Evolutionary conservation across 179 eudicot species (phyloP).

Genomic region (Silene coronaria): DNA sequence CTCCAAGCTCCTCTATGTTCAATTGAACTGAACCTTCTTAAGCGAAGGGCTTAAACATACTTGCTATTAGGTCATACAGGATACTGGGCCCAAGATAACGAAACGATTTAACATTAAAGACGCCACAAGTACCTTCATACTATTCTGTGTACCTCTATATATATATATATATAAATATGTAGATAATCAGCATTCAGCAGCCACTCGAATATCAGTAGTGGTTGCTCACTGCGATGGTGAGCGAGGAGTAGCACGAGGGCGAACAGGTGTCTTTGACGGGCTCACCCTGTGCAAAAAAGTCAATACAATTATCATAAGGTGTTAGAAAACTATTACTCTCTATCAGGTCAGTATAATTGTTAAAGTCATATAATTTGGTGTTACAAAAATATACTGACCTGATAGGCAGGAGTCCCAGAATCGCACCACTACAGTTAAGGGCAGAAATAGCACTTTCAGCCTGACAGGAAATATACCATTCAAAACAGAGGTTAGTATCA

Average conservation of each 20-base stretch:
- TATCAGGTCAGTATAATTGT: no score
- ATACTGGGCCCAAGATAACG: slow-evolving; percentile 45
- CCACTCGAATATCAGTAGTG: slow-evolving; percentile 20
- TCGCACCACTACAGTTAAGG: slow-evolving; percentile 76
- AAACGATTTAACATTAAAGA: slow-evolving; percentile 21
- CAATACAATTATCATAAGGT: background rate
- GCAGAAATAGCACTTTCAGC: slow-evolving; percentile 95
- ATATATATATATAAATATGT: slow-evolving; percentile 23
- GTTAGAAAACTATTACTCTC: background rate
- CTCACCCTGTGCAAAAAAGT: slow-evolving; percentile 56
- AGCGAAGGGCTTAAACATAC: slow-evolving; percentile 15
- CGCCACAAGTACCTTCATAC: slow-evolving; percentile 53
- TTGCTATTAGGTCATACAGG: slow-evolving; percentile 35
- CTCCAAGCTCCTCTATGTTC: slow-evolving; percentile 44
- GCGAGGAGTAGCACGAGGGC: slow-evolving; percentile 66
- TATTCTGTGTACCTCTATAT: slow-evolving; percentile 34
- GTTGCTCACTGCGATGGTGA: slow-evolving; percentile 36
- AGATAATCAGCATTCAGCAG: slow-evolving; percentile 27
- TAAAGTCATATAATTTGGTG: no score
- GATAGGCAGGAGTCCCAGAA: slow-evolving; percentile 75
- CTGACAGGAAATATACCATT: slow-evolving; percentile 35
- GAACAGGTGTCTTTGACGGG: slow-evolving; percentile 97
- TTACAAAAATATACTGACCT: no score
- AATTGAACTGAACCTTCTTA: slow-evolving; percentile 27
- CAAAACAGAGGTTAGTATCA: background rate